Evolutionary conservation across 2,329 filamentous ascomycete genomes (phyloP).

Genomic region (Cladorrhinum sp.): DNA sequence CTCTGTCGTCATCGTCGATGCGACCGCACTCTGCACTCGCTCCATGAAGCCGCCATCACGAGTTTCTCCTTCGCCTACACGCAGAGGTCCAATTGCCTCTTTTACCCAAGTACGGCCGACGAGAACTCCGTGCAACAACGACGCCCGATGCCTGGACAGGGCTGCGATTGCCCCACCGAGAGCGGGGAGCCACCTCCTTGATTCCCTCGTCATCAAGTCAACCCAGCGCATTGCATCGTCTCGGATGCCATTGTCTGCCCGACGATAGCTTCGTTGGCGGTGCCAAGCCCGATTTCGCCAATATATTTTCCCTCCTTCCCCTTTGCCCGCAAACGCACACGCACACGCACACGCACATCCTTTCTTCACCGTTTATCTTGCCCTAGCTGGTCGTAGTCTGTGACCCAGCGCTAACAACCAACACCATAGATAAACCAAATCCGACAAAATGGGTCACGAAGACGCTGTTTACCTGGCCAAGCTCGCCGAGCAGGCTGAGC

Average conservation of each 20-base stretch:
- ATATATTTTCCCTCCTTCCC: slow-evolving; percentile 6
- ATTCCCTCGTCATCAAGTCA: slow-evolving; percentile 30
- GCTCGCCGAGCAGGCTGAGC: slow-evolving; percentile 99
- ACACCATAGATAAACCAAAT: slow-evolving; percentile 28
- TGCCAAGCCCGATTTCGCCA: background rate
- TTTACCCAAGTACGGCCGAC: slow-evolving; percentile 9
- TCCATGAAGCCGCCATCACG: slow-evolving; percentile 14
- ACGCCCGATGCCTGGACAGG: slow-evolving; percentile 22
- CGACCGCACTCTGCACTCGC: slow-evolving; percentile 20
- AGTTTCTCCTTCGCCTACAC: slow-evolving; percentile 7
- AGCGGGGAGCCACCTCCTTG: slow-evolving; percentile 30
- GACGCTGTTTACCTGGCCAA: slow-evolving; percentile 99
- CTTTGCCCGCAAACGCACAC: slow-evolving; percentile 8
- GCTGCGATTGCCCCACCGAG: slow-evolving; percentile 31
- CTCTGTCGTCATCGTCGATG: slow-evolving; percentile 31
- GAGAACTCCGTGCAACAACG: slow-evolving; percentile 9
- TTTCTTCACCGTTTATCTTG: slow-evolving; percentile 15
- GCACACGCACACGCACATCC: background rate
- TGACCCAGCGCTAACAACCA: slow-evolving; percentile 27
- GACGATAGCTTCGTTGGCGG: slow-evolving; percentile 1
- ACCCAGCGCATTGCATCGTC: slow-evolving; percentile 27
- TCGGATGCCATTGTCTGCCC: slow-evolving; percentile 10
- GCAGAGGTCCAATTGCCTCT: slow-evolving; percentile 20
- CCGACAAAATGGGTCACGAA: slow-evolving; percentile 92
- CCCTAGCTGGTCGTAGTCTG: slow-evolving; percentile 5